Evolutionary conservation across 164 flowering plant genomes (phyloP).

Genomic region (Magnolia kwangsiensis): DNA sequence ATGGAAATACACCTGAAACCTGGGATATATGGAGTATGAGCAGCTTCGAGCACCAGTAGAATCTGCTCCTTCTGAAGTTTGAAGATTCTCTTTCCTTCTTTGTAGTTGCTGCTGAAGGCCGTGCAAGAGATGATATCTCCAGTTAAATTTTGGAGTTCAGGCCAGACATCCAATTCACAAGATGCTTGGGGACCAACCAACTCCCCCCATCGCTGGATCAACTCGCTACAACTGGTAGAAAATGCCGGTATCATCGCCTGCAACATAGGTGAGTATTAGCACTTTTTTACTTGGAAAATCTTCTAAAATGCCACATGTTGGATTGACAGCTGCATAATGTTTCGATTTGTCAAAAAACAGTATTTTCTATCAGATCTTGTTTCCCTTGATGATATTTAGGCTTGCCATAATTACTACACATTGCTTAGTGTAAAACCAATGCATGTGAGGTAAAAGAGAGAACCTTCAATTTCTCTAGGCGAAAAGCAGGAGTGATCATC

Average conservation of each 20-base stretch:
- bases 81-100: constrained; percentile 23
- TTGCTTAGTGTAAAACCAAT: not conserved
- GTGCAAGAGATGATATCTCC: constrained; percentile 19
- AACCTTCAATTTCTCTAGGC: constrained; percentile 22
- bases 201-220: constrained; percentile 21
- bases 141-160: constrained; percentile 15
- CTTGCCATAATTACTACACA: not conserved
- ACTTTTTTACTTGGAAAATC: not conserved
- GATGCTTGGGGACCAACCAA: constrained; percentile 6
- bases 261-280: not conserved
- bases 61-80: constrained; percentile 26
- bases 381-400: not conserved
- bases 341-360: too few species aligned
- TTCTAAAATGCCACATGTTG: too few species aligned
- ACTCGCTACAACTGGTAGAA: constrained; percentile 10
- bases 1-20: constrained; percentile 27
- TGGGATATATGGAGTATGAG: constrained; percentile 22
- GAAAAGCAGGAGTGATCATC: constrained; percentile 15
- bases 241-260: constrained; percentile 28
- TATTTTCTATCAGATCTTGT: not conserved
- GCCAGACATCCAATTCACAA: constrained; percentile 24
- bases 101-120: constrained; percentile 23
- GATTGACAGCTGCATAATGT: too few species aligned
- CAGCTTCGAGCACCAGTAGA: constrained; percentile 5
- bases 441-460: not conserved